Evolutionary conservation across 2,329 filamentous ascomycete species (phyloP).

Genomic region (Ceratocystis alfenasii): DNA sequence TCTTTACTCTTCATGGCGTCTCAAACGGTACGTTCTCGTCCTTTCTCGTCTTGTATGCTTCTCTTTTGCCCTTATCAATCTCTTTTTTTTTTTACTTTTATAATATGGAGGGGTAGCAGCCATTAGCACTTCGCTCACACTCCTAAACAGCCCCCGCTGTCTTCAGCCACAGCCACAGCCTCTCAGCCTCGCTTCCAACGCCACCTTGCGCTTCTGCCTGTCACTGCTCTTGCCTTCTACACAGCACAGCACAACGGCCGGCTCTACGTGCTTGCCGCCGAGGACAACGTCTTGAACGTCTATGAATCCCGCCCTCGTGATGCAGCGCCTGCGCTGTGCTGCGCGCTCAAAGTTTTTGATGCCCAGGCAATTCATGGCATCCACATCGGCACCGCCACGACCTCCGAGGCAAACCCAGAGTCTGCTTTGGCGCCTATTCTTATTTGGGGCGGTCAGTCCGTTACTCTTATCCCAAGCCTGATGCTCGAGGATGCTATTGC

Average conservation of each 20-base stretch:
- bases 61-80: slow-evolving; percentile 13
- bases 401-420: not conserved
- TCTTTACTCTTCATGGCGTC: slow-evolving; percentile 10
- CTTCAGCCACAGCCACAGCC: not conserved
- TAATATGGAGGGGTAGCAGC: not conserved
- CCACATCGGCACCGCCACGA: slow-evolving; percentile 30
- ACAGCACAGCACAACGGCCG: slow-evolving; percentile 26
- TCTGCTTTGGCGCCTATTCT: slow-evolving; percentile 33
- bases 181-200: slow-evolving; percentile 7
- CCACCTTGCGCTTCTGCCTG: slow-evolving; percentile 33
- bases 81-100: slow-evolving; percentile 14
- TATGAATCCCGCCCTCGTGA: slow-evolving; percentile 33
- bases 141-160: not conserved
- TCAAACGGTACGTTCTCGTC: slow-evolving; percentile 3
- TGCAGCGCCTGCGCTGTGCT: slow-evolving; percentile 30
- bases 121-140: not conserved
- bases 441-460: slow-evolving; percentile 57
- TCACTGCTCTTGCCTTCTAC: slow-evolving; percentile 49
- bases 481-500: slow-evolving; percentile 27
- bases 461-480: slow-evolving; percentile 30
- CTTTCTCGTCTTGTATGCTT: slow-evolving; percentile 18
- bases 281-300: slow-evolving; percentile 47
- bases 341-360: slow-evolving; percentile 44
- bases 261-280: slow-evolving; percentile 43
- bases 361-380: slow-evolving; percentile 68